Percentiles rank a stretch among this genome's conserved stretches.
Evolutionary conservation across 208 protist species (phyloP).

Genomic region (Herpetomonas muscarum): DNA sequence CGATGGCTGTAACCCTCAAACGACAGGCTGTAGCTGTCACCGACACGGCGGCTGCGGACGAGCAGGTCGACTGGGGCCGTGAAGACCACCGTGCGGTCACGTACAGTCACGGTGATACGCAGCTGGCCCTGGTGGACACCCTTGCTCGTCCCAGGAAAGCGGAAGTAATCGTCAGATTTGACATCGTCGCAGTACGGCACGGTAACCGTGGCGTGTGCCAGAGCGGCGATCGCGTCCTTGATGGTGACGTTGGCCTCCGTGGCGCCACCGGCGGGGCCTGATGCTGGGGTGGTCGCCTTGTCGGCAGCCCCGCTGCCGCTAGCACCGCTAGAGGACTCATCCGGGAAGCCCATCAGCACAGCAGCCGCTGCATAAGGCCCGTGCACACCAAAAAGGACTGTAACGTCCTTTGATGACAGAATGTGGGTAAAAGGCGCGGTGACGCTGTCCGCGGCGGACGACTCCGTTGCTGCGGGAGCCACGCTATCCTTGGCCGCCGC

Average conservation of each 20-base stretch:
- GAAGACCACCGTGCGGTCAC: not conserved
- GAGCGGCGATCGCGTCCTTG: not conserved
- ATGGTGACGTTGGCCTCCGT: not conserved
- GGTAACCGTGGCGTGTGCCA: not conserved
- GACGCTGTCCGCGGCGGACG: no score
- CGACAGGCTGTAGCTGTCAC: no score
- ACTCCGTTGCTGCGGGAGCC: no score
- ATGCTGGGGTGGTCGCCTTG: no score
- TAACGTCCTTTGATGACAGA: no score
- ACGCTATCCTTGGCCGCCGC: no score
- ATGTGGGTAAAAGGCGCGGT: no score
- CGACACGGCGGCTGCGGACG: not conserved
- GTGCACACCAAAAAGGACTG: not conserved
- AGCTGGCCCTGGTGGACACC: not conserved
- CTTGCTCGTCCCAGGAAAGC: not conserved
- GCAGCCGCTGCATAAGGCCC: not conserved
- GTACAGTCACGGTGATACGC: slow-evolving; percentile 1
- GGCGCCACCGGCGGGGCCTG: no score
- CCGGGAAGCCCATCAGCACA: not conserved
- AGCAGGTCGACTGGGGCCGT: not conserved
- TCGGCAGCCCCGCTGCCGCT: no score
- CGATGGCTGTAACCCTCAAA: slow-evolving; percentile 3
- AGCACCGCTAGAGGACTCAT: not conserved
- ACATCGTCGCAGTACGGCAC: no score
- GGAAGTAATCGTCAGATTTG: no score